A percentile compares a stretch with the other conserved stretches of the same genome.
These are phyloP conservation scores for Cudoniella acicularis DNA, from an alignment of 495 filamentous ascomycete genomes.

Conservation along the genomic window DNA sequence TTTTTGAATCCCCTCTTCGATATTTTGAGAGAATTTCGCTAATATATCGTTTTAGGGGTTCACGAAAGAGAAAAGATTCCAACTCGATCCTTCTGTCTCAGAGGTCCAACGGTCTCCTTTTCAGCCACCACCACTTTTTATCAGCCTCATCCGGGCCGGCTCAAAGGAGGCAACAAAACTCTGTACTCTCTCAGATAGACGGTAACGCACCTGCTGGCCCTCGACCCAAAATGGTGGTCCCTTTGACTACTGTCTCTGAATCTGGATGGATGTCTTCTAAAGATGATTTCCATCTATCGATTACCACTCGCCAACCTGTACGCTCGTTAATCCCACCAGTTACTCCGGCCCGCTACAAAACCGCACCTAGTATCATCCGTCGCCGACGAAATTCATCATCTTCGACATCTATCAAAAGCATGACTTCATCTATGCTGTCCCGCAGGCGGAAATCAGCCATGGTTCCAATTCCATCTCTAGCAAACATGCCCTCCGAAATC, in stretches of 20 bases:
- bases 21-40: not conserved
- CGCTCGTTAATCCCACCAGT: conserved; percentile 7
- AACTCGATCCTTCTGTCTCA: not conserved
- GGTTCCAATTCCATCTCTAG: conserved; percentile 22
- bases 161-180: not conserved
- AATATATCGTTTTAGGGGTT: not conserved
- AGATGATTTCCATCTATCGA: not conserved
- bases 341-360: not conserved
- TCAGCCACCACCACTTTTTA: conserved; percentile 6
- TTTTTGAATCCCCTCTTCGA: not conserved
- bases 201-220: not conserved
- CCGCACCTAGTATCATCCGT: conserved; percentile 4
- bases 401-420: conserved; percentile 1
- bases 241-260: not conserved
- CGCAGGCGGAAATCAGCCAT: conserved; percentile 23
- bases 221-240: not conserved
- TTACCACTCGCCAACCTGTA: not conserved
- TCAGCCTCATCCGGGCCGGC: not conserved
- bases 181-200: not conserved
- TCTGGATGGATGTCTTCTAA: too few species aligned
- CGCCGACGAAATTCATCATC: conserved; percentile 2
- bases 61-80: conserved; percentile 11
- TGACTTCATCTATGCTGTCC: conserved; percentile 10
- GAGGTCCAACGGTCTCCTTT: conserved; percentile 10
- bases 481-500: conserved; percentile 33